Percentiles rank a stretch among this genome's conserved stretches.
Conservation (phyloP, 257 asterid species). For the Forsythia viridissima region DNA sequence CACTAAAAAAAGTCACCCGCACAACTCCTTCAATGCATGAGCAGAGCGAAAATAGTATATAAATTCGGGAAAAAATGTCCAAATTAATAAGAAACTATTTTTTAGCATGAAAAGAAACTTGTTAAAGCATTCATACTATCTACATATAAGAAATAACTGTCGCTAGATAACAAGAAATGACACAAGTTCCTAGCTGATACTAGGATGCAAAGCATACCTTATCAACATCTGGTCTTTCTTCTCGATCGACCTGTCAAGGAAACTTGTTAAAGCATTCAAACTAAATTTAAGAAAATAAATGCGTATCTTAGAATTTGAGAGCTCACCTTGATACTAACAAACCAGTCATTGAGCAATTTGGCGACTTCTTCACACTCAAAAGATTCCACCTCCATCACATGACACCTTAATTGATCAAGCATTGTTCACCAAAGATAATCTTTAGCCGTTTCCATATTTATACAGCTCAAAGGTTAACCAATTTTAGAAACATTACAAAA, state of each 20-base stretch:
- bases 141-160: background rate
- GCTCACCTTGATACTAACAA: slow-evolving; percentile 85
- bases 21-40: background rate
- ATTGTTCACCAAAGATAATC: slow-evolving; percentile 5
- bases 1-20: background rate
- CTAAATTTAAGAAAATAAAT: background rate
- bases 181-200: background rate
- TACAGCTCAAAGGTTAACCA: background rate
- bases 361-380: slow-evolving; percentile 85
- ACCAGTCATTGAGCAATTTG: slow-evolving; percentile 82
- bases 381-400: slow-evolving; percentile 98
- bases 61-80: background rate
- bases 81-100: background rate
- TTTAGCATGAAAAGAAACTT: background rate
- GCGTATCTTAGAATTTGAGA: slow-evolving; percentile 4
- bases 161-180: background rate
- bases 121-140: background rate
- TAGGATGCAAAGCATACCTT: slow-evolving; percentile 48
- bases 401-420: slow-evolving; percentile 63
- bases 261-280: background rate
- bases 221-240: slow-evolving; percentile 97
- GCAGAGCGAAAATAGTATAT: background rate
- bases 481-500: slow-evolving; percentile 2
- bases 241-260: slow-evolving; percentile 78
- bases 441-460: background rate